Evolutionary conservation across 2,329 filamentous ascomycete species (phyloP), one percentile per base, ranked within the genome.

Genomic region (Phaeoacremonium minimum): DNA sequence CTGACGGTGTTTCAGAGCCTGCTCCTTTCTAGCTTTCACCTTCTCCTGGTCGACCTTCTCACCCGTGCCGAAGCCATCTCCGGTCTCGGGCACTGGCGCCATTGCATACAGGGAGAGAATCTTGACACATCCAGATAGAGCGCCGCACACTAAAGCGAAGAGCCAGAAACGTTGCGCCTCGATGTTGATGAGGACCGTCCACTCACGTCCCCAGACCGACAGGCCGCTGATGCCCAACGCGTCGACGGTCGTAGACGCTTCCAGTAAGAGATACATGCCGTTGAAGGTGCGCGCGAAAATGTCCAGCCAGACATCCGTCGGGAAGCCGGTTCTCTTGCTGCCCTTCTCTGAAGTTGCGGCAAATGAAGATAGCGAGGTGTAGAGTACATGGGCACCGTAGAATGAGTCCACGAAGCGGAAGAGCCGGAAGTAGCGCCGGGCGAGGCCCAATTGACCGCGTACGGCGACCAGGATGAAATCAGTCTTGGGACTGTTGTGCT

Each of bases 161-260:
- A 87, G 74, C 85, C 85, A 89, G 57, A 84, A 80, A 35, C 77
- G 72, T 58, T 85, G 77, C 1, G 75, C 76, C 58, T 87, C 80
- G 15, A 71, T 42, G 31, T 76, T 66, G 4, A 84, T 48, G 17
- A 44, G 47, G n/a, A 48, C 47, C 13, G 70, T 69, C 55, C 64
- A 51, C 26, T 66, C 69, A 2, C 70, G 48, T 1, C 69, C 71
- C 61, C 82, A 80, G 11, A 76, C 55, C 32, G 72, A 61, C 43
- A 78, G 44, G 36, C 61, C 63, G 29, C 58, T 47, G 14, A 73
- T 53, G 14, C 51, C 52, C 33, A 69, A 46, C 17, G 68, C 57
- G 61, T 83, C 69, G 42, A 79, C 64, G 32, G 85, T 69, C 0
- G 79, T 84, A 28, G 71, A 53, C 42, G 77, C 73, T 60, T 89